phyloP scores from a whole-genome alignment of 75 land plant species.

The Picea sitchensis region DNA sequence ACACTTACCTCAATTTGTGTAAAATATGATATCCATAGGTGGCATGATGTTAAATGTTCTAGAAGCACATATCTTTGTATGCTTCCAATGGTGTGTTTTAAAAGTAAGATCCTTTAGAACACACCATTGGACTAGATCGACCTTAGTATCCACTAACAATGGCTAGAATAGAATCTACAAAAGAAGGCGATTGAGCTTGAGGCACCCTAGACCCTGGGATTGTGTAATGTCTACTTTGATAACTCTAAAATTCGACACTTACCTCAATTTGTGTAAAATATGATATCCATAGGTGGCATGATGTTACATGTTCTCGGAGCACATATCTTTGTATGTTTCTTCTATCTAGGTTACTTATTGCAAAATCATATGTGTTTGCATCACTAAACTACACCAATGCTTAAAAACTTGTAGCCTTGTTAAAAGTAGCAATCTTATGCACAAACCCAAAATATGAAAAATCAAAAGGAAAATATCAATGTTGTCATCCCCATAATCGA shows the following conservation, averaged over 20 bases:
- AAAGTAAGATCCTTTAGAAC: too few relatives aligned
- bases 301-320: conserved; percentile 61
- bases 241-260: conserved; percentile 72
- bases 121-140: too few relatives aligned
- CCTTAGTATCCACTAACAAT: too few relatives aligned
- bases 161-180: too few relatives aligned
- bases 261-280: conserved; percentile 71
- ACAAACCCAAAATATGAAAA: conserved; percentile 70
- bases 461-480: too few relatives aligned
- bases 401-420: conserved; percentile 75
- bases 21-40: conserved; percentile 63
- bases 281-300: conserved; percentile 52
- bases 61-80: conserved; percentile 76
- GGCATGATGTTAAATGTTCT: conserved; percentile 53
- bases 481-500: too few relatives aligned
- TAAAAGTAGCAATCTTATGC: conserved; percentile 79
- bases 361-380: conserved; percentile 53
- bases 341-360: conserved; percentile 61
- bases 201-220: too few relatives aligned
- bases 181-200: too few relatives aligned
- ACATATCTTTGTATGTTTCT: conserved; percentile 73
- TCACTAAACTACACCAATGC: conserved; percentile 72
- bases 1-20: conserved; percentile 68
- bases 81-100: conserved; percentile 17
- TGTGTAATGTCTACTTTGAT: conserved; percentile 15